A percentile compares a stretch with the other conserved stretches of the same genome.
These are phyloP conservation scores for Hermanozyma aechmeae DNA, from an alignment of 805 yeast species.

Conservation along the genomic window DNA sequence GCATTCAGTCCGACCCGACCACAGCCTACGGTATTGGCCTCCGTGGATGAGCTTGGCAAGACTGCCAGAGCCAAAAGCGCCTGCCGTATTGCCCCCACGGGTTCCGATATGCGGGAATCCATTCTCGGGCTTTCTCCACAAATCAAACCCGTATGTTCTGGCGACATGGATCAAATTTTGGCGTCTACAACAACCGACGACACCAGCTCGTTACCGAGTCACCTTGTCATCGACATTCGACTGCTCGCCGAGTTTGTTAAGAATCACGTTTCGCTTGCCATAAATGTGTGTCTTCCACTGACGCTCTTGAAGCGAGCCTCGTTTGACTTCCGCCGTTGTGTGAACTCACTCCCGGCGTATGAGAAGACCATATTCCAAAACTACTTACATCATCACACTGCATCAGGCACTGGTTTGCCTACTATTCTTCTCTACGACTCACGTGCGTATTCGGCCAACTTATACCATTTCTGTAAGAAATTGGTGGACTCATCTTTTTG, in stretches of 20 bases:
- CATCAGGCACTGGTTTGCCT: conserved; percentile 23
- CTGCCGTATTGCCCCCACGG: conserved; percentile 12
- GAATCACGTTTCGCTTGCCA: conserved; percentile 48
- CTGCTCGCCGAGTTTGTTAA: conserved; percentile 68
- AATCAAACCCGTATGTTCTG: conserved; percentile 10
- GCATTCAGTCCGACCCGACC: no score
- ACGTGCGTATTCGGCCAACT: conserved; percentile 23
- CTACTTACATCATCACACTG: conserved; percentile 15
- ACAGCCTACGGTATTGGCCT: no score
- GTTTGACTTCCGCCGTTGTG: conserved; percentile 54
- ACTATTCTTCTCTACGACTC: conserved; percentile 44
- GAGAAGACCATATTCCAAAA: conserved; percentile 37
- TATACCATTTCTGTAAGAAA: conserved; percentile 41
- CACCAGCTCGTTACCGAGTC: conserved; percentile 7
- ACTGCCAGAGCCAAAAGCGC: conserved; percentile 16
- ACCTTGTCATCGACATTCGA: conserved; percentile 64
- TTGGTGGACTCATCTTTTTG: conserved; percentile 26
- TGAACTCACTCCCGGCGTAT: conserved; percentile 47
- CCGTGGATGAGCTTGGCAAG: conserved; percentile 11
- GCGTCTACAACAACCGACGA: conserved; percentile 2
- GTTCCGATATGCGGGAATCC: conserved; percentile 11
- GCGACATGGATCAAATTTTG: conserved; percentile 10
- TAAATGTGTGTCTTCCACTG: conserved; percentile 83
- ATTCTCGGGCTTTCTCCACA: conserved; percentile 14
- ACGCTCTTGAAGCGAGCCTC: conserved; percentile 71